Evolutionary conservation across 352 stramenopile species (phyloP), one percentile per base, ranked within the genome.

Genomic region (Globisporangium ultimum): DNA sequence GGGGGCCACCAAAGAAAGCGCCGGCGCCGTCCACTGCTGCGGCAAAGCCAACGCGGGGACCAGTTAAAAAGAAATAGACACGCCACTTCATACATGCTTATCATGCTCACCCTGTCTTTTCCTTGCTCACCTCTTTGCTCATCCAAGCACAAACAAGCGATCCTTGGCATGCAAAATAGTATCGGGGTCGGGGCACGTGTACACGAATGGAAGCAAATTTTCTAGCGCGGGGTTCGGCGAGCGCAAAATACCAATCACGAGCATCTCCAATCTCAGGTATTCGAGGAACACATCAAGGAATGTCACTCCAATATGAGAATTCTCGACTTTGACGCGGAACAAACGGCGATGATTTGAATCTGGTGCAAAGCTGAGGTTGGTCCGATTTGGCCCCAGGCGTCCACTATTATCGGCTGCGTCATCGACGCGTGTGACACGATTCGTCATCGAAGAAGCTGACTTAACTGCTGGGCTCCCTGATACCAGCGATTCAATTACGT

Each of bases 121-220:
- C 13, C 28, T 24, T 21, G n/a, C 28, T 36, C 28, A 5, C 9
- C 15, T 42, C 20, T 48, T 13, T 63, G 8, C n/a, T 67, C 51
- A 84, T 3, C 75, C 66, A 5, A 91, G 57, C 4, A 91, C 58
- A 20, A 88, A 89, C 21, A 91, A 47, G 0, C 61, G 59, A 55
- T 91, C 81, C n/a, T 74, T 71, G 7, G 65, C 56, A 48, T 87
- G 74, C 48, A 91, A 56, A 18, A 66, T 63, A 9, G 71, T 79
- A 32, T 80, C 66, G 2, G 66, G 58, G 6, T 64, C 48, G 13
- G 81, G 77, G n/a, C 75, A 86, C 18, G 81, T 88, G 61, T 83
- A 83, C 40, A 89, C 81, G 50, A 76, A 89, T 20, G 81, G 77
- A 2, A 84, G 60, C 15, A 87, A 24, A 28, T 91, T 91, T 36